A percentile compares a stretch with the other conserved stretches of the same genome.
phyloP scores from a whole-genome alignment of 352 stramenopile genomes.

The Globisporangium sylvaticum region DNA sequence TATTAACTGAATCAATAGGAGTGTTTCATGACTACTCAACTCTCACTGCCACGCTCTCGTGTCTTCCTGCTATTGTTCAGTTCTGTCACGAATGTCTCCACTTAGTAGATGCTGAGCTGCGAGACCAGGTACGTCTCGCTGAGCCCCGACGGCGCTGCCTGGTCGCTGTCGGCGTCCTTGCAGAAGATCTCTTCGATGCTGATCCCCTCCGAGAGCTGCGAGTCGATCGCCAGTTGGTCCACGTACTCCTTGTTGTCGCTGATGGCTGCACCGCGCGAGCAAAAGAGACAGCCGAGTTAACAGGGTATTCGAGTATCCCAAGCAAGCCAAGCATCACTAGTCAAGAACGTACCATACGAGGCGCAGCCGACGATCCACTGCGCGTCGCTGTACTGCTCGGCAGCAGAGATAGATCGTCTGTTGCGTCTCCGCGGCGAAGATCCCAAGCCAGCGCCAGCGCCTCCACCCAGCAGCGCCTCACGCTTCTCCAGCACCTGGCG shows the following conservation, averaged over 20 bases:
- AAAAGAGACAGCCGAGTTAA: not conserved
- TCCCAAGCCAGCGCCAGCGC: conserved; percentile 12
- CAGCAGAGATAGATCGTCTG: conserved; percentile 30
- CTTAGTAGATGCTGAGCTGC: conserved; percentile 13
- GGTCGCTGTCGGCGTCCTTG: conserved; percentile 6
- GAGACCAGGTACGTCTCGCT: conserved; percentile 16
- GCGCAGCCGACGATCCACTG: conserved; percentile 68
- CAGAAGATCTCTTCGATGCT: conserved; percentile 65
- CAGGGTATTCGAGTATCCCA: not conserved
- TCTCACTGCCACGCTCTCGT: not conserved
- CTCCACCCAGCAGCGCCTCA: conserved; percentile 8
- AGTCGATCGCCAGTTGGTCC: conserved; percentile 71
- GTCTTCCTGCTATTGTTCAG: not conserved
- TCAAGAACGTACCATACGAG: conserved; percentile 53
- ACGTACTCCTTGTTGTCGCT: conserved; percentile 83
- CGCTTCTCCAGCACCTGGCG: conserved; percentile 38
- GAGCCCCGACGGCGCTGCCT: not conserved
- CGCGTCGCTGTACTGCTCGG: conserved; percentile 45
- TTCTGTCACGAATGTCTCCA: not conserved
- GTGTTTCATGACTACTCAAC: not conserved
- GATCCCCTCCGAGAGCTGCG: conserved; percentile 57
- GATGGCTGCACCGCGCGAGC: conserved; percentile 44
- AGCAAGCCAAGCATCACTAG: not conserved
- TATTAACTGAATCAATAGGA: conserved; percentile 11
- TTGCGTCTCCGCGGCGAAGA: conserved; percentile 30